phyloP scores from a whole-genome alignment of 257 asterid species.

The Gardenia jasminoides region DNA sequence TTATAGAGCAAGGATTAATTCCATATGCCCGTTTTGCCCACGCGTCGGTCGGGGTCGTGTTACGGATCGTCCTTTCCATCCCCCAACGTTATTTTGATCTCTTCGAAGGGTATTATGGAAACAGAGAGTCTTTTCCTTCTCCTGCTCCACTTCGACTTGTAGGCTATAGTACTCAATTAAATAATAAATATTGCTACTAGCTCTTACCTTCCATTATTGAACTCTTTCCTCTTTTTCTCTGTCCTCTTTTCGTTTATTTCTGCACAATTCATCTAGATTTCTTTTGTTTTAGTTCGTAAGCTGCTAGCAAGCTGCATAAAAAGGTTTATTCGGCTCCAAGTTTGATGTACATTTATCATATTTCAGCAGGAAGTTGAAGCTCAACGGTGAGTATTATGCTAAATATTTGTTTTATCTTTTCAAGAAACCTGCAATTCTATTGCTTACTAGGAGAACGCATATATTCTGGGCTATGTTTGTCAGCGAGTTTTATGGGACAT shows the following conservation, averaged over 20 bases:
- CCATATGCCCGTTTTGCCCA: neutral
- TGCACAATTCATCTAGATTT: neutral
- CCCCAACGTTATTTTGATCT: slow-evolving; percentile 13
- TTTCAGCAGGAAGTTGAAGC: slow-evolving; percentile 18
- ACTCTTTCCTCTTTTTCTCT: slow-evolving; percentile 5
- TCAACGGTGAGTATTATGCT: slow-evolving; percentile 23
- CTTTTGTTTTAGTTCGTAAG: neutral
- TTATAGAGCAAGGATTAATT: no score
- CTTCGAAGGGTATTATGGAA: slow-evolving; percentile 25
- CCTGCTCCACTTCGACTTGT: neutral
- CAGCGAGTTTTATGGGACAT: slow-evolving; percentile 20
- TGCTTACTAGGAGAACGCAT: neutral
- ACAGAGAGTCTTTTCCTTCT: no score
- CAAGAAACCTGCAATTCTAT: neutral
- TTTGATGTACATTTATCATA: slow-evolving; percentile 1
- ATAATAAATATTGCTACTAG: no score
- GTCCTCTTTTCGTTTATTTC: slow-evolving; percentile 5
- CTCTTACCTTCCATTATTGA: slow-evolving; percentile 3
- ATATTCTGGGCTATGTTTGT: slow-evolving; percentile 28
- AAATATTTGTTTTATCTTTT: slow-evolving; percentile 23
- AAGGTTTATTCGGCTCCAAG: neutral
- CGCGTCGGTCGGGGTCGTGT: slow-evolving; percentile 32
- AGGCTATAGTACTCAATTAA: neutral
- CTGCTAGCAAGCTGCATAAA: neutral
- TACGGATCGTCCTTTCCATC: neutral